Evolutionary conservation across 306 rosid species (phyloP).

Genomic region (Lotus japonicus): DNA sequence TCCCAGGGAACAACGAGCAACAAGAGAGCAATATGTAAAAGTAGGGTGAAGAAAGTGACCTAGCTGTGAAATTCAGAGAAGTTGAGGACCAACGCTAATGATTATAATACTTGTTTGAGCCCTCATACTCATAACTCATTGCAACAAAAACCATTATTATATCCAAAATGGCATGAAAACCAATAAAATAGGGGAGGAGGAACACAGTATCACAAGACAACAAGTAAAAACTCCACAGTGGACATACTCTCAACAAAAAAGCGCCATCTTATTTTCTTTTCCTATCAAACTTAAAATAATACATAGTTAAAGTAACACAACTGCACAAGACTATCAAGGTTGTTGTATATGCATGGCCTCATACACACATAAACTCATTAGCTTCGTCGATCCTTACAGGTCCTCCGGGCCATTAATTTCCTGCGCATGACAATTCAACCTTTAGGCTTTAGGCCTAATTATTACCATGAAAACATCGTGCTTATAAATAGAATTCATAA

Average conservation of each 20-base stretch:
- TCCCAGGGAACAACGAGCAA: too few species aligned
- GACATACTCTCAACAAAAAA: constrained; percentile 22
- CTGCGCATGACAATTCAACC: constrained; percentile 31
- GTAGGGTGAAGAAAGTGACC: too few species aligned
- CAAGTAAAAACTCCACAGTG: neutral
- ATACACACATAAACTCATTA: neutral
- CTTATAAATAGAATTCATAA: neutral
- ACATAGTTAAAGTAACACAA: neutral
- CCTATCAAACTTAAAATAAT: constrained; percentile 13
- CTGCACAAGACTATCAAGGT: neutral
- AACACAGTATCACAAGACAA: constrained; percentile 4
- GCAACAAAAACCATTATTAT: neutral
- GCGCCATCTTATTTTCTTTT: constrained; percentile 18
- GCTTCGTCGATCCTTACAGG: constrained; percentile 25
- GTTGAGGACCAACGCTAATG: too few species aligned
- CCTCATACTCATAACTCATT: too few species aligned
- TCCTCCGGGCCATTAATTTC: constrained; percentile 72
- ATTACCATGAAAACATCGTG: neutral
- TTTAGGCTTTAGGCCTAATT: neutral
- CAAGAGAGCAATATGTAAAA: too few species aligned
- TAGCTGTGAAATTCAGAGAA: too few species aligned
- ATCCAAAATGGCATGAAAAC: neutral
- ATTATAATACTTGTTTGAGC: too few species aligned
- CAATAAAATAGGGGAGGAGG: neutral
- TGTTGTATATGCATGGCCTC: constrained; percentile 6